These are phyloP conservation scores for Cystobasidiaceae sp. DNA, from an alignment of 1,284 basidiomycete genomes.

Conservation along the genomic window DNA sequence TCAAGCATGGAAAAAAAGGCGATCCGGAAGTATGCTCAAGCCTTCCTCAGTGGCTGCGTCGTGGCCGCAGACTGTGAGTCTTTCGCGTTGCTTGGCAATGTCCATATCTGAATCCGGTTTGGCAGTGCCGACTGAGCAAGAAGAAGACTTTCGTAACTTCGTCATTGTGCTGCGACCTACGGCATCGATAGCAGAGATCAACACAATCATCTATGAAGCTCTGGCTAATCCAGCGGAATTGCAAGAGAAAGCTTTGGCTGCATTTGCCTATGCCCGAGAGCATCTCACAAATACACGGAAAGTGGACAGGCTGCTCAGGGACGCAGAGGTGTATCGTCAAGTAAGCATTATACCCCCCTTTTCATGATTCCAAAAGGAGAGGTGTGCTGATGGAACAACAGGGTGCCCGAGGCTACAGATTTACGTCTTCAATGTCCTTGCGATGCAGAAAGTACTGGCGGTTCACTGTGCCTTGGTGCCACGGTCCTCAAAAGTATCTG, in stretches of 20 bases:
- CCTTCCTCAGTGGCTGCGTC: constrained; percentile 26
- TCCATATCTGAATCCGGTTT: background rate
- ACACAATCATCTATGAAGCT: constrained; percentile 29
- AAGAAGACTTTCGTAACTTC: constrained; percentile 14
- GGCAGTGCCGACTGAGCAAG: constrained; percentile 29
- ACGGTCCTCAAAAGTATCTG: background rate
- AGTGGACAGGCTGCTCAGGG: constrained; percentile 23
- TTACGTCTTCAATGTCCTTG: constrained; percentile 1
- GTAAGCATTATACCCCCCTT: too few relatives aligned
- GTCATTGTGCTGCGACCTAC: background rate
- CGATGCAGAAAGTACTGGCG: constrained; percentile 22
- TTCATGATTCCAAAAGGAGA: too few relatives aligned
- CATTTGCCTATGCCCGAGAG: constrained; percentile 32
- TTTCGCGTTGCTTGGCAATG: background rate
- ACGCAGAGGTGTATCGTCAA: constrained; percentile 5
- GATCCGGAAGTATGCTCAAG: constrained; percentile 27
- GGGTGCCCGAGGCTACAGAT: background rate
- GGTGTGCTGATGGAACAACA: too few relatives aligned
- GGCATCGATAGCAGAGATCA: constrained; percentile 27
- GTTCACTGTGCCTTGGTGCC: constrained; percentile 28
- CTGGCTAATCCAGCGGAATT: constrained; percentile 30
- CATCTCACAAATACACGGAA: constrained; percentile 35
- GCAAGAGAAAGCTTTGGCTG: constrained; percentile 32
- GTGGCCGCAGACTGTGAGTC: constrained; percentile 20
- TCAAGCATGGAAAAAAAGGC: constrained; percentile 31